Evolutionary conservation across 1,139 yeast genomes (phyloP).

Genomic region (Suhomyces ambrosiae): DNA sequence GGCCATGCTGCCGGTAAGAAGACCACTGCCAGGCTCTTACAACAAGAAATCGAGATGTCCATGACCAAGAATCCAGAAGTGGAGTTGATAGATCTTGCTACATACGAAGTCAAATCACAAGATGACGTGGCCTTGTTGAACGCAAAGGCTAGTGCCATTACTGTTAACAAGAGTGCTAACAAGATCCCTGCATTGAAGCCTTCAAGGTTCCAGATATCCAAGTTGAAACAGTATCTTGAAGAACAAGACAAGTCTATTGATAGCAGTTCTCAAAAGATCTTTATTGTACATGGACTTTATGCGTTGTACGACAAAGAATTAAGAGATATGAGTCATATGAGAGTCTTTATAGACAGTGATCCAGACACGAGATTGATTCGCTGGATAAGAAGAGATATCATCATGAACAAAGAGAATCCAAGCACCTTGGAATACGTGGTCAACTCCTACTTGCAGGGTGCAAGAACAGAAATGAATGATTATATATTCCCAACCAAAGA

Average conservation of each 20-base stretch:
- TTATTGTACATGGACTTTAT: slow-evolving; percentile 76
- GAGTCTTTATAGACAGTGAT: slow-evolving; percentile 82
- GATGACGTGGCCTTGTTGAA: slow-evolving; percentile 1
- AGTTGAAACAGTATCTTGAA: slow-evolving; percentile 22
- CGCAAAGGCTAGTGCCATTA: slow-evolving; percentile 32
- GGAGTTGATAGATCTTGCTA: slow-evolving; percentile 31
- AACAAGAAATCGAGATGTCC: slow-evolving; percentile 27
- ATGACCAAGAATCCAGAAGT: slow-evolving; percentile 23
- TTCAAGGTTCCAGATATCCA: slow-evolving; percentile 40
- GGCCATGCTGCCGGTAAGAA: slow-evolving; percentile 74
- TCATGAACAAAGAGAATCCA: slow-evolving; percentile 4
- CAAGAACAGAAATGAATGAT: slow-evolving; percentile 78
- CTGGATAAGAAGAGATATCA: slow-evolving; percentile 60
- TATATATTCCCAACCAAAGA: slow-evolving; percentile 77
- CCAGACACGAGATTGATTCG: slow-evolving; percentile 81
- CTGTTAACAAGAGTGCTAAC: slow-evolving; percentile 24
- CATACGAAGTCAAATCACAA: slow-evolving; percentile 22
- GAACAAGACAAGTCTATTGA: slow-evolving; percentile 14
- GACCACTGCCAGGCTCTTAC: slow-evolving; percentile 37
- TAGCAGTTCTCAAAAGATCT: slow-evolving; percentile 35
- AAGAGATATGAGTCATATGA: slow-evolving; percentile 61
- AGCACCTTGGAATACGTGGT: slow-evolving; percentile 52
- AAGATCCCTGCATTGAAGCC: slow-evolving; percentile 35
- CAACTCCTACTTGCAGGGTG: slow-evolving; percentile 59
- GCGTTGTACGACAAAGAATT: slow-evolving; percentile 69